A percentile compares a stretch with the other conserved stretches of the same genome.
Conservation (phyloP, 352 stramenopile species). For the Peronospora destructor region DNA sequence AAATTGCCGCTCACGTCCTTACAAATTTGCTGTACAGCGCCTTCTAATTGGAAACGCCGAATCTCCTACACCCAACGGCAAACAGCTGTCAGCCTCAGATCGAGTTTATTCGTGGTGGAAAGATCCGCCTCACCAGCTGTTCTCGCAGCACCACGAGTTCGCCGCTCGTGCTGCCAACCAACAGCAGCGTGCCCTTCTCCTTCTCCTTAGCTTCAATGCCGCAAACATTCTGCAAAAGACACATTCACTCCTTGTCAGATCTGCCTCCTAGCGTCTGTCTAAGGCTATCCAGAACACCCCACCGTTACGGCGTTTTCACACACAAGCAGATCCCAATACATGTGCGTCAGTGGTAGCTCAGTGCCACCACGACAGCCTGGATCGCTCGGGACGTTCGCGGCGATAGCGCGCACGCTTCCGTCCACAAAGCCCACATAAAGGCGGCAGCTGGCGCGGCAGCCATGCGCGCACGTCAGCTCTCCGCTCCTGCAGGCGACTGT, state of each 20-base stretch:
- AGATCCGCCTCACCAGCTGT: constrained; percentile 19
- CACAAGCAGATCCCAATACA: constrained; percentile 11
- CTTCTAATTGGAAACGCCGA: constrained; percentile 44
- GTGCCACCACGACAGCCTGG: constrained; percentile 3
- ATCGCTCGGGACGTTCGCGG: constrained; percentile 19
- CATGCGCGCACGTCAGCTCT: constrained; percentile 24
- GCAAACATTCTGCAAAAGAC: constrained; percentile 30
- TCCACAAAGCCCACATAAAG: constrained; percentile 25
- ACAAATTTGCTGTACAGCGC: constrained; percentile 35
- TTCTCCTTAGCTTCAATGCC: constrained; percentile 19
- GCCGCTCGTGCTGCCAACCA: constrained; percentile 33
- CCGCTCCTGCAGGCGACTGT: not conserved
- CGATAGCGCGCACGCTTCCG: constrained; percentile 24
- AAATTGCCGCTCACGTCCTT: constrained; percentile 32
- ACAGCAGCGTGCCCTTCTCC: constrained; percentile 21
- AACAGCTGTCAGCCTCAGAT: not conserved
- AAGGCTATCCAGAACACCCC: not conserved
- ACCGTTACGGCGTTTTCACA: constrained; percentile 27
- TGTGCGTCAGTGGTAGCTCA: constrained; percentile 14
- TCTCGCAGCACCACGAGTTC: constrained; percentile 45
- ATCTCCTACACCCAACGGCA: constrained; percentile 30
- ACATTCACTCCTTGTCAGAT: constrained; percentile 12
- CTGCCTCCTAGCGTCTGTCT: no score
- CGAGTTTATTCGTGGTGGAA: not conserved
- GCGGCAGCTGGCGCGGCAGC: constrained; percentile 8